Percentiles rank a stretch among this genome's conserved stretches.
Conservation (phyloP, 257 asterid genomes). For the Plantago elongata region DNA sequence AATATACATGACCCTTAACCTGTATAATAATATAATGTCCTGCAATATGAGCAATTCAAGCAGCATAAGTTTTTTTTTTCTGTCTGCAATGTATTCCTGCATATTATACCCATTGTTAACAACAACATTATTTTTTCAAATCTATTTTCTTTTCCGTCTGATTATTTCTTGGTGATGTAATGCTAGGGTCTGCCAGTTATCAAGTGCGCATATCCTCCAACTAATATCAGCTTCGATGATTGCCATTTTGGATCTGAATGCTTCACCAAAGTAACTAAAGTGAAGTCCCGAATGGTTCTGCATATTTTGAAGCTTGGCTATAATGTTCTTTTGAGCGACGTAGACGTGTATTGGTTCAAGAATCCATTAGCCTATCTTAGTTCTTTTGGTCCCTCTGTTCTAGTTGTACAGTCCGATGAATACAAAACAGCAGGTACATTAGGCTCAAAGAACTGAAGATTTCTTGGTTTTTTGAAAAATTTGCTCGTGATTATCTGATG, state of each 20-base stretch:
- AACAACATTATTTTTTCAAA: not conserved
- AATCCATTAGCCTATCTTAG: constrained; percentile 69
- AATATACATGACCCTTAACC: too few relatives aligned
- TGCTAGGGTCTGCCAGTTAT: constrained; percentile 82
- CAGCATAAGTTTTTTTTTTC: too few relatives aligned
- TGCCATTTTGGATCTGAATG: constrained; percentile 96
- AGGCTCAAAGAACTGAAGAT: not conserved
- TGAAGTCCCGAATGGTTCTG: constrained; percentile 82
- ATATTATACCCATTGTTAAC: not conserved
- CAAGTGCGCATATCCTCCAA: constrained; percentile 52
- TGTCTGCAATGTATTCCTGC: too few relatives aligned
- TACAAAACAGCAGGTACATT: constrained; percentile 53
- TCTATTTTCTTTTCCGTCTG: not conserved
- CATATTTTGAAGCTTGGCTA: constrained; percentile 75
- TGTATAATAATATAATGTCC: too few relatives aligned
- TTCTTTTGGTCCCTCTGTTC: constrained; percentile 71
- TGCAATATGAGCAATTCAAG: too few relatives aligned
- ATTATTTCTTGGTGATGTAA: constrained; percentile 11
- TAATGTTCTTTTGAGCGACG: constrained; percentile 40
- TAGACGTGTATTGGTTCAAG: constrained; percentile 49
- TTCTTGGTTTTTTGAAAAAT: too few relatives aligned
- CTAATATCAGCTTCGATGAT: constrained; percentile 73
- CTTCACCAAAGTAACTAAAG: constrained; percentile 88
- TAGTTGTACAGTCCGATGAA: constrained; percentile 89
- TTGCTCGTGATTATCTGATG: too few relatives aligned